A percentile compares a stretch with the other conserved stretches of the same genome.
phyloP scores from a whole-genome alignment of 140 eudicot genomes.

The Bidens hawaiensis region DNA sequence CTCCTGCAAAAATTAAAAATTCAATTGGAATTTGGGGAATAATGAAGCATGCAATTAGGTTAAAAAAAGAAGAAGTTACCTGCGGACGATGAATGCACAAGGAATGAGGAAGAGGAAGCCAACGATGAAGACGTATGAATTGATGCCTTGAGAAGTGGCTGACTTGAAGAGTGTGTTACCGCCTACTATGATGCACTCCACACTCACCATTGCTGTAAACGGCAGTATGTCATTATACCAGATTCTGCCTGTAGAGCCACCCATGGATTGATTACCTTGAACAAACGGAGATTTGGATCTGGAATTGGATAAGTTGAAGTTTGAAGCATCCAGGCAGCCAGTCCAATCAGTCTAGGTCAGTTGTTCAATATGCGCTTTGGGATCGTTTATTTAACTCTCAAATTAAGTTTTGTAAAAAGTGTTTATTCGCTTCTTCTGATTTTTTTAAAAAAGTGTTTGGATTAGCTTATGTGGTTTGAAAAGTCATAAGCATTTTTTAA shows the following conservation, averaged over 20 bases:
- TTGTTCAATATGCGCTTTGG: too few species aligned
- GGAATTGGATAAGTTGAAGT: too few species aligned
- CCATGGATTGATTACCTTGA: too few species aligned
- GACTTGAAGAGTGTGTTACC: conserved; percentile 36
- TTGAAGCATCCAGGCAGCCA: too few species aligned
- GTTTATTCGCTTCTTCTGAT: too few species aligned
- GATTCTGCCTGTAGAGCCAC: conserved; percentile 2
- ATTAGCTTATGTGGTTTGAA: too few species aligned
- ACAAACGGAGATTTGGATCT: too few species aligned
- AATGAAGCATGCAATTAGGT: not conserved
- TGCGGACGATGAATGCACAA: conserved; percentile 23
- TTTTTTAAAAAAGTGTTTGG: too few species aligned
- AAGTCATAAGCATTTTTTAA: too few species aligned
- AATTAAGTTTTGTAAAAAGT: too few species aligned
- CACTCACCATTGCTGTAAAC: conserved; percentile 31
- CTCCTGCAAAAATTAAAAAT: conserved; percentile 25
- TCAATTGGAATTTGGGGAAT: not conserved
- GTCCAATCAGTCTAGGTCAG: too few species aligned
- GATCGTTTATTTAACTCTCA: too few species aligned
- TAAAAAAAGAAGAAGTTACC: conserved; percentile 11
- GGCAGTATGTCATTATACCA: conserved; percentile 28
- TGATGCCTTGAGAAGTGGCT: conserved; percentile 30
- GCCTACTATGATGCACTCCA: conserved; percentile 33
- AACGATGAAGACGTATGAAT: conserved; percentile 24
- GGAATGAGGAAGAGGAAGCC: conserved; percentile 33